Conservation (phyloP, 1,139 yeast genomes). For the Lodderomyces beijingensis region DNA sequence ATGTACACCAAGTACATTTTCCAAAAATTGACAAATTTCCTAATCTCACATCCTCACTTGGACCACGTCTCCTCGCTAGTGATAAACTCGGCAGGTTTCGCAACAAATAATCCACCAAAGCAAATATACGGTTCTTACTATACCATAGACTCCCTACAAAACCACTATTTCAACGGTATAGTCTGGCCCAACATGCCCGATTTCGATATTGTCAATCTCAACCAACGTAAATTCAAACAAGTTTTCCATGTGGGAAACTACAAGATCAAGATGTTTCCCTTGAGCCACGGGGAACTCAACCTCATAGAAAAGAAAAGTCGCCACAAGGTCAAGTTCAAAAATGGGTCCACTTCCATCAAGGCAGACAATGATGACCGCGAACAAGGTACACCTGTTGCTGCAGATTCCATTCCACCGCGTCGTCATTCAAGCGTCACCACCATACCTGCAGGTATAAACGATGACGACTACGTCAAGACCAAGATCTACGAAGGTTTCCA, state of each 20-base stretch:
- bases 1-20: constrained; percentile 25
- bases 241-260: constrained; percentile 18
- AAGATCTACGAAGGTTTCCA: background rate
- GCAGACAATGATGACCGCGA: too few relatives aligned
- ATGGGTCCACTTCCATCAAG: background rate
- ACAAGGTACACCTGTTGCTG: too few relatives aligned
- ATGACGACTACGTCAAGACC: constrained; percentile 1
- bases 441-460: constrained; percentile 7
- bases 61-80: constrained; percentile 74
- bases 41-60: constrained; percentile 79
- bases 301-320: constrained; percentile 4
- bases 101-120: constrained; percentile 23
- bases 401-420: too few relatives aligned
- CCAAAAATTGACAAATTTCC: constrained; percentile 37
- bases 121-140: constrained; percentile 48
- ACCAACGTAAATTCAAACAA: constrained; percentile 16
- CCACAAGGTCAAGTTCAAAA: background rate
- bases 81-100: constrained; percentile 64
- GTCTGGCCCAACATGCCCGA: constrained; percentile 75
- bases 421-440: constrained; percentile 9
- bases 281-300: constrained; percentile 36
- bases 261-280: constrained; percentile 29
- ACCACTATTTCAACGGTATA: constrained; percentile 63
- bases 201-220: constrained; percentile 26
- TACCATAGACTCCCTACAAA: constrained; percentile 51